Evolutionary conservation across 192 early-diverging fungal species (phyloP), one percentile per base, ranked within the genome.

Genomic region (Thamnidium elegans): DNA sequence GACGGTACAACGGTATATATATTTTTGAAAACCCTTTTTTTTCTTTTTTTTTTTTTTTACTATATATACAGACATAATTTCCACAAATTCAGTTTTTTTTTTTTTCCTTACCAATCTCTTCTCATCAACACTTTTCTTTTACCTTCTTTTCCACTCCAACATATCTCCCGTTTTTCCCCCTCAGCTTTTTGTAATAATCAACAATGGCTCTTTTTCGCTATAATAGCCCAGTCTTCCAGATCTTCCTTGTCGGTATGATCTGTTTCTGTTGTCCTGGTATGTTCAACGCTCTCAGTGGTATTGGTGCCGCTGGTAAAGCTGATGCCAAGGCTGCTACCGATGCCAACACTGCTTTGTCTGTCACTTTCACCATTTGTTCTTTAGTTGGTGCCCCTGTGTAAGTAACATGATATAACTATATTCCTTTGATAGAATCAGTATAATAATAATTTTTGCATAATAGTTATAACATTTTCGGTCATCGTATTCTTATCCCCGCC

Each of bases 261-360:
- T 89, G 87, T 66, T 91, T 91, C 78, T 82, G 85, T 50, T 89
- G 89, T 60, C 89, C 89, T 15, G 89, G 89, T 58, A 91, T 91
- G 88, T 92, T 85, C 75, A 84, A 84, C 55, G 79, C 82, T 68
- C 58, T 84, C 46, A 83, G 78, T 71, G 78, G 78, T 68, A 69
- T 77, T 34, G 88, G 88, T 46, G 88, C 84, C 58, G 87, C 79
- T 19, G 90, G 90, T 20, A 84, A 86, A 66, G 59, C 86, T 30
- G 76, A 81, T 69, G 76, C 77, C 14, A 79, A 74, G 7, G 79
- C 84, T 31, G 84, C 79, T 20, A 83, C 88, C 76, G 84, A 91
- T 59, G 90, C 86, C 70, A 88, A 87, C 70, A 88, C 89, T 8
- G 89, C 92, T 36, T 82, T 94, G 7, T 88, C 89, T 75, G 79